Percentiles rank a stretch among this genome's conserved stretches.
Conservation (phyloP, 2,329 filamentous ascomycete species). For the Septoria petroselini region DNA sequence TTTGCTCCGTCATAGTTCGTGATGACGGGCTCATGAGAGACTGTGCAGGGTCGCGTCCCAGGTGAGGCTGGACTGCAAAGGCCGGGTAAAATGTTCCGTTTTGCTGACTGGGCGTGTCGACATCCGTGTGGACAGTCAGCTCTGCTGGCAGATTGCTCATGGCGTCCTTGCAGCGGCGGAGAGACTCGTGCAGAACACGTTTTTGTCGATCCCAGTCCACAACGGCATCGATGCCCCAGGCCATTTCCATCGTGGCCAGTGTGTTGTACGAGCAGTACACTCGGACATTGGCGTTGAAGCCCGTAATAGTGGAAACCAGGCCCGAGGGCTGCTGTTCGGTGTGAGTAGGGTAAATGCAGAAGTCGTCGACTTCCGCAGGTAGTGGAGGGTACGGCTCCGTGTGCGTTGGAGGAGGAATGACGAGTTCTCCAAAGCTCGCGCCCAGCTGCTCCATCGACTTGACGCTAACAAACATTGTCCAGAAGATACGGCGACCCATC, state of each 20-base stretch:
- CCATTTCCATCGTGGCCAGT: conserved; percentile 74
- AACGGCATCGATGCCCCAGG: conserved; percentile 73
- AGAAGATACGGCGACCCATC: conserved; percentile 67
- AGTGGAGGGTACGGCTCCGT: conserved; percentile 74
- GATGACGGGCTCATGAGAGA: conserved; percentile 37
- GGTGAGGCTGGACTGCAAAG: conserved; percentile 26
- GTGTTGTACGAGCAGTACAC: conserved; percentile 79
- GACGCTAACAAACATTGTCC: conserved; percentile 73
- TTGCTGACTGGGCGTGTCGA: conserved; percentile 33
- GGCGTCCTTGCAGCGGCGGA: conserved; percentile 67
- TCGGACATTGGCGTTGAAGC: conserved; percentile 75
- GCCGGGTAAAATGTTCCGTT: conserved; percentile 29
- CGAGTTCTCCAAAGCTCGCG: conserved; percentile 65
- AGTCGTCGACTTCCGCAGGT: conserved; percentile 79
- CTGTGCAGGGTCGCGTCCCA: conserved; percentile 30
- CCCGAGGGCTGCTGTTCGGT: conserved; percentile 68
- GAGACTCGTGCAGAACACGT: conserved; percentile 65
- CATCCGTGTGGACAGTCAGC: conserved; percentile 56
- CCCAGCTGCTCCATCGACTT: conserved; percentile 73
- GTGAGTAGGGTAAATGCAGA: conserved; percentile 69
- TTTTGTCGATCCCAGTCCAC: conserved; percentile 76
- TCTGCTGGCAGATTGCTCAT: conserved; percentile 67
- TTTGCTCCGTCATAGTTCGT: conserved; percentile 32
- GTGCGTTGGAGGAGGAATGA: conserved; percentile 72
- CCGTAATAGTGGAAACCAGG: conserved; percentile 67